Evolutionary conservation across 495 filamentous ascomycete species (phyloP), one percentile per base, ranked within the genome.

Genomic region (Talaromyces thailandensis): DNA sequence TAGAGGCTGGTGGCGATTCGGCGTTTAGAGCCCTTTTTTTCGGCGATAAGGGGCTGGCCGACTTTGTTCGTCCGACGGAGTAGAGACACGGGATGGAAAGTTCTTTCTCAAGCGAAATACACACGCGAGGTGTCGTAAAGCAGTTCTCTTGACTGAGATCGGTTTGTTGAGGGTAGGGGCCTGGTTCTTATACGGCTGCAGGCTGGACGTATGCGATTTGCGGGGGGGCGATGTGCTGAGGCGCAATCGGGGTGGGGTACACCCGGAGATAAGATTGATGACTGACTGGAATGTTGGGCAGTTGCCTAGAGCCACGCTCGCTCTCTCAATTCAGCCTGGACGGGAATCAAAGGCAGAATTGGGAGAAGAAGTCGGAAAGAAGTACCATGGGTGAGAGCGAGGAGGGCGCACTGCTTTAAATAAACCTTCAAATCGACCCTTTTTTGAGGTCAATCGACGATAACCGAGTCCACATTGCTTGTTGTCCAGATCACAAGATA

Each of bases 161-260:
- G 7, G 9, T 48, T 7, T 48, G 16, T n/a, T 21, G 43, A 48
- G 43, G 43, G 43, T 48, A 48, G 43, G 43, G 43, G 43, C 43
- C 43, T 48, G 43, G 9, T 48, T 21, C 43, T 48, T 48, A 48
- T 48, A 48, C n/a, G 6, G 6, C n/a, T 32, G 59, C 37, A 24
- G 58, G 58, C 12, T 16, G 11, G 8, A 25, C 3, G n/a, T 16
- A 9, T 25, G 56, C 11, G 58, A 48, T 60, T 48, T 48, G 58
- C 40, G 58, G 40, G 32, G 58, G 23, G 51, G 23, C 43, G 56
- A 48, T 60, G 32, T 43, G 35, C 23, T 45, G 63, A 50, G 62
- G 64, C 32, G 51, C 63, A 24, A 53, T 62, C 6, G 56, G 55
- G 37, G 37, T 66, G 24, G 63, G 63, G 21, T 31, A 66, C 51